These are phyloP conservation scores for Sporothrix brasiliensis DNA, from an alignment of 2,329 filamentous ascomycete genomes.

Conservation along the genomic window DNA sequence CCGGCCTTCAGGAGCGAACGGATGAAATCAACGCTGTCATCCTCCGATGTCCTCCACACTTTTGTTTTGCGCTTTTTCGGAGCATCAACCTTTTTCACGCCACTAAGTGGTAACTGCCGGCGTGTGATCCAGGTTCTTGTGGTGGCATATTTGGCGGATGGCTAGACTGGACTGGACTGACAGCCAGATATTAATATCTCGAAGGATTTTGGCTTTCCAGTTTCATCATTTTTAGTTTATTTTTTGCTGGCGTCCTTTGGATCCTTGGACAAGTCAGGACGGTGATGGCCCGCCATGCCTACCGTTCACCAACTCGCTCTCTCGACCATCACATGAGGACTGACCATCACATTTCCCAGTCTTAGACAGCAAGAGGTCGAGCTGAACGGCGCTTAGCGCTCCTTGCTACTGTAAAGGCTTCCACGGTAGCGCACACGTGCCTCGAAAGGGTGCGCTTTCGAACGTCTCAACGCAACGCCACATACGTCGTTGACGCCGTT, in stretches of 20 bases:
- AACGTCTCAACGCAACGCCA: conserved; percentile 3
- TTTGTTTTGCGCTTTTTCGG: background rate
- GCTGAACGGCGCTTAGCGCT: conserved; percentile 17
- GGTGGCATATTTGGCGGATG: background rate
- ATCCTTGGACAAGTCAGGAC: background rate
- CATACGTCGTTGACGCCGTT: conserved; percentile 12
- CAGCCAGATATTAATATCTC: conserved; percentile 8
- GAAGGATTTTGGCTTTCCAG: background rate
- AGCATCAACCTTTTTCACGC: background rate
- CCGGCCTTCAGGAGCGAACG: background rate
- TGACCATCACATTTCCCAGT: background rate
- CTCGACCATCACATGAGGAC: conserved; percentile 1
- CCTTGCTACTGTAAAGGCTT: background rate
- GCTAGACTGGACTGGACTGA: conserved; percentile 3
- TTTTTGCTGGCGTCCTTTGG: background rate
- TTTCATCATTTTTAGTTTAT: no score
- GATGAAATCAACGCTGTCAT: conserved; percentile 10
- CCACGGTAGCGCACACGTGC: background rate
- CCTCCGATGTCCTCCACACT: background rate
- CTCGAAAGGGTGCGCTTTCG: background rate
- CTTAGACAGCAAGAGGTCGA: conserved; percentile 18
- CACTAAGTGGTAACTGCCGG: background rate
- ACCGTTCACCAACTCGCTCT: background rate
- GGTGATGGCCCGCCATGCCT: no score
- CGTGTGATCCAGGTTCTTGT: conserved; percentile 3